phyloP scores from a whole-genome alignment of 768 basidiomycete species.

The Serpula lacrymans region DNA sequence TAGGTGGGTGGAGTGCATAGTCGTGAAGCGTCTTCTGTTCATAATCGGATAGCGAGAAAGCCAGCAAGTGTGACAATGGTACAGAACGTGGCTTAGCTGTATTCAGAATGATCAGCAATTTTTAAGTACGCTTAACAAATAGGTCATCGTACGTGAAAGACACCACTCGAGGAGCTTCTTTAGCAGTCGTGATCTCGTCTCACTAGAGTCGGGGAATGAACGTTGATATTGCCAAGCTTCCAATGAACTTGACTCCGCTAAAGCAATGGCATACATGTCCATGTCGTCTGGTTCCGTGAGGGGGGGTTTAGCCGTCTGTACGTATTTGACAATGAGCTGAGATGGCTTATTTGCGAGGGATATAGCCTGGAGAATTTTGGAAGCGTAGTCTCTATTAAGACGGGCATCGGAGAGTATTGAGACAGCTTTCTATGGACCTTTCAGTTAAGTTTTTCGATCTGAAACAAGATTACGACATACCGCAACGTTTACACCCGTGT shows the following conservation, averaged over 20 bases:
- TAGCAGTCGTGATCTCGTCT: constrained; percentile 52
- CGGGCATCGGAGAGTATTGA: constrained; percentile 71
- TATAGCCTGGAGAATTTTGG: constrained; percentile 70
- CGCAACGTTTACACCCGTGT: constrained; percentile 59
- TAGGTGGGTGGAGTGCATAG: constrained; percentile 57
- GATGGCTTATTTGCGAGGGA: constrained; percentile 39
- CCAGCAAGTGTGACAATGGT: constrained; percentile 59
- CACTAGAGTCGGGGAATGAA: constrained; percentile 58
- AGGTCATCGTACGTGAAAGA: constrained; percentile 55
- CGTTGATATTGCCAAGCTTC: constrained; percentile 79
- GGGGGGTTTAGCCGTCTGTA: constrained; percentile 71
- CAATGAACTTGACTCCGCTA: constrained; percentile 59
- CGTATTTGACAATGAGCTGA: constrained; percentile 62
- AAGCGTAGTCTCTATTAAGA: constrained; percentile 70
- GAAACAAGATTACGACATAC: constrained; percentile 39
- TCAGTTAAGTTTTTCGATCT: background rate
- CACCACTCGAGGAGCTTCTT: constrained; percentile 64
- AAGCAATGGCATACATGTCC: constrained; percentile 63
- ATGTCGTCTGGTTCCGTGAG: constrained; percentile 69
- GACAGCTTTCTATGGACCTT: constrained; percentile 55
- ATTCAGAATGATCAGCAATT: background rate
- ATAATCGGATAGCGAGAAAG: constrained; percentile 60
- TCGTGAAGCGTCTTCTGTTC: constrained; percentile 58
- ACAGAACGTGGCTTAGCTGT: constrained; percentile 57
- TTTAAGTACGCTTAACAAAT: background rate